Evolutionary conservation across 1,284 basidiomycete species (phyloP), one percentile per base, ranked within the genome.

Genomic region (Ceratobasidium sp.): DNA sequence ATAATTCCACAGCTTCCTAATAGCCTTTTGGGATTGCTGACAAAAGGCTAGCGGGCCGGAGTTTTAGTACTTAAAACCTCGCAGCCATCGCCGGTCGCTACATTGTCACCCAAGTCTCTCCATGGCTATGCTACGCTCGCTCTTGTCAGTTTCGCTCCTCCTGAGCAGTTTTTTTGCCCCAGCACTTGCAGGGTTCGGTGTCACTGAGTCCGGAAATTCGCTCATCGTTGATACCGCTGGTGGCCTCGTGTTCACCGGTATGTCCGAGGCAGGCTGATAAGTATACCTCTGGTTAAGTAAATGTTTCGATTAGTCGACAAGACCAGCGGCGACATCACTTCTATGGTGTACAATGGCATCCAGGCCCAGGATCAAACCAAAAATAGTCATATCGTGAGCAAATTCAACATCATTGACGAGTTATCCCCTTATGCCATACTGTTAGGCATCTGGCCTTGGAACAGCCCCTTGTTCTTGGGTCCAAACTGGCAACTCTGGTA

Each of bases 281-380:
- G 31, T 5, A 9, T 48, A 11, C 13, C 19, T n/a, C 9, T 31
- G 31, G 4, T 11, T 46, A n/a, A 22, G 19, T 56, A 53, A 16
- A 72, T 49, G 8, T 19, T 22, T 24, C 13, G 16, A n/a, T 22
- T 34, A 51, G 75, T 76, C 34, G 41, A 68, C n/a, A 54, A 61
- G 29, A 65, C 72, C 37, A 69, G 24, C 56, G 69, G 75, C 31
- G 75, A 76, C 54, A 76, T 76, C 19, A 76, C 75, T 34, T 74
- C 68, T 31, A 49, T 76, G 72, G n/a, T 59, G 11, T 76, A 54
- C 56, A 63, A 74, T 27, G 73, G 73, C 14, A 56, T 74, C 54
- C 51, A 72, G 22, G 68, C 68, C 3, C 68, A 72, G 29, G 27
- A 16, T 37, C 58, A 31, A 24, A 34, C 19, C 22, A 61, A 43